Evolutionary conservation across 2,329 filamentous ascomycete species (phyloP), one percentile per base, ranked within the genome.

Genomic region (Alternaria sp.): DNA sequence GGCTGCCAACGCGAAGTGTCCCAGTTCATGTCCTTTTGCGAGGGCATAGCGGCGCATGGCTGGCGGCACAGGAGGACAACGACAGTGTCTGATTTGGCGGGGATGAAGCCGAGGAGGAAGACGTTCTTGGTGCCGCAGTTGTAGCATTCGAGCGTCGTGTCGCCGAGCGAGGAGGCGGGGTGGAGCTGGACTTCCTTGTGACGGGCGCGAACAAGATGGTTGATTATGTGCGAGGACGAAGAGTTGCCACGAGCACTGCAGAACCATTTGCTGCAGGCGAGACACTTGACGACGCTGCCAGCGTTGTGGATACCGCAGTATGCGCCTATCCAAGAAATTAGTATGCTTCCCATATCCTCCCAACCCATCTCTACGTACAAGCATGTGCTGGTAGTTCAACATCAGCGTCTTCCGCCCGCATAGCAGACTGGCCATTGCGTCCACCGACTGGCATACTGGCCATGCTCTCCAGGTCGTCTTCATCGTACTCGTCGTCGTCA

Each of bases 81-180:
- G 28, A 99, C 95, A 0, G 95, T 97, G 73, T 99, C 96, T 10
- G 95, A 98, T 77, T 99, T 99, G 56, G 95, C 95, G 9, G 95
- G 96, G 69, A 99, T 99, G 77, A 99, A 99, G 6, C 95, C 95
- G 28, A 99, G 88, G 34, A 98, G 84, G 70, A 99, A 99, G 48
- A 97, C 94, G 77, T 99, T 99, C 81, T 97, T 98, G n/a, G 92
- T 97, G 45, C 94, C 95, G 78, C 95, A 99, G 80, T 97, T 98
- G 82, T 99, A 99, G 81, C 95, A 99, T 82, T 99, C 95, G 62
- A 99, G 86, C 36, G 96, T 92, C 0, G 95, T 99, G 76, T 99
- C 96, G 64, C 95, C 95, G 10, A 99, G 88, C 7, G 93, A 89
- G 17, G 95, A 98, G 68, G 90, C 88, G 7, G 95, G 94, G 77